Base-by-base conservation (phyloP, 2,329 filamentous ascomycete genomes). In the Pyrenophora tritici-repentis region DNA sequence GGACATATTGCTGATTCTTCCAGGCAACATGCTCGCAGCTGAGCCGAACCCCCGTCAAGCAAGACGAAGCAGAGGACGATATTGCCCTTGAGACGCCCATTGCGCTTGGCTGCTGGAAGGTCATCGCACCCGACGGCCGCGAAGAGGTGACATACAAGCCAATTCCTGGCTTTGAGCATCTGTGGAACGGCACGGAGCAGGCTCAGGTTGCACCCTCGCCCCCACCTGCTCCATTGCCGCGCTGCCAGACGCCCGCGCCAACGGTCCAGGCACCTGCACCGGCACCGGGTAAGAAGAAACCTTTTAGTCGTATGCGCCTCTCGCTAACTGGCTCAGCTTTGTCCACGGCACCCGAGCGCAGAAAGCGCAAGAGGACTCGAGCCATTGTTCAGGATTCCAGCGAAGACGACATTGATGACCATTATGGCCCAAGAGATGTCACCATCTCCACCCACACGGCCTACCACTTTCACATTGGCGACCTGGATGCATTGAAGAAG, bases 121-220 rank as follows among this genome's bases (percentile, higher is more conserved):
- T 65, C 4, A 54, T 57, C 3, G 55, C 62, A 14, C 55, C 59
- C 7, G 53, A 65, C 38, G 66, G 64, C 17, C 57, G 59, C 10
- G 58, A 58, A n/a, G 49, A 55, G 32, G 52, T 58, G 31, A 53
- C 61, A 18, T 63, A 61, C 41, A 44, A 47, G 31, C 65, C 66
- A 4, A 53, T 68, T 9, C 47, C 51, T 6, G 66, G 66, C 31
- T 67, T 65, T 31, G 66, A 67, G 36, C 63, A 68, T 22, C 41
- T 67, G 6, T 64, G 65, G 38, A 55, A 42, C 20, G 46, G 52
- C 2, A 29, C 42, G 13, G 46, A 34, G 2, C n/a, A 24, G 17
- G 29, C 38, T 3, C 34, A 49, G 37, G 20, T 20, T 24, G 18
- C 18, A 9, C 6, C 26, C 17, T 42, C 42, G 33, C 38, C 42